phyloP scores from a whole-genome alignment of 2,329 filamentous ascomycete species.

The Raffaelea arxii region DNA sequence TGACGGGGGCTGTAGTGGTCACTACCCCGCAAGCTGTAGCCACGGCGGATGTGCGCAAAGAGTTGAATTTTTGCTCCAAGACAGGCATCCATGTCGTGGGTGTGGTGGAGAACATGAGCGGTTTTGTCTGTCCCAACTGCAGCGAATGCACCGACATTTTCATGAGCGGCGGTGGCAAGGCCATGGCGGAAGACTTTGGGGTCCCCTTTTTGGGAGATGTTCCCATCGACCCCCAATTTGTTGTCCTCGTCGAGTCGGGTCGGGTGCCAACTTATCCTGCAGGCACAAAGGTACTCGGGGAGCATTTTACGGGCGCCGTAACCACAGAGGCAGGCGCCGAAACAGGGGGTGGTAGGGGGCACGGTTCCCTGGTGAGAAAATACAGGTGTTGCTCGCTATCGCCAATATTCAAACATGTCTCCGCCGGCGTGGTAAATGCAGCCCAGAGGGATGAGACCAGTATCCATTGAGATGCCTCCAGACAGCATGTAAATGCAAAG shows the following conservation, averaged over 20 bases:
- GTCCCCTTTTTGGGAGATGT: conserved; percentile 79
- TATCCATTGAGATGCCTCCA: neutral
- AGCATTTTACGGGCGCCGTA: conserved; percentile 34
- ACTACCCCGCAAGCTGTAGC: conserved; percentile 93
- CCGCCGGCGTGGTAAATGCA: conserved; percentile 36
- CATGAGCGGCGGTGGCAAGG: conserved; percentile 76
- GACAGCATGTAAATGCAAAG: neutral
- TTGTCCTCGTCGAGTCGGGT: conserved; percentile 72
- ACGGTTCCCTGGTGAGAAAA: conserved; percentile 53
- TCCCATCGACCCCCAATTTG: conserved; percentile 89
- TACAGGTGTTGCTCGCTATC: conserved; percentile 63
- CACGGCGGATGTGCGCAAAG: conserved; percentile 88
- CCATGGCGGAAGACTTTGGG: conserved; percentile 79
- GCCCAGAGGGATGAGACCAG: conserved; percentile 16
- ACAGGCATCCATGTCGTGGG: conserved; percentile 72
- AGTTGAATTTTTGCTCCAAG: conserved; percentile 87
- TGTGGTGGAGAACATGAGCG: conserved; percentile 95
- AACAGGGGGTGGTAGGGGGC: conserved; percentile 22
- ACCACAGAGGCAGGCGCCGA: conserved; percentile 15
- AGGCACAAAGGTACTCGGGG: conserved; percentile 53
- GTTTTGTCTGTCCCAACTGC: conserved; percentile 73
- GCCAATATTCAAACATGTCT: conserved; percentile 58
- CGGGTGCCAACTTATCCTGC: conserved; percentile 55
- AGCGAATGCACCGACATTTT: conserved; percentile 90
- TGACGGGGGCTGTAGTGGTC: conserved; percentile 84